Evolutionary conservation across 2,329 filamentous ascomycete species (phyloP), one percentile per base, ranked within the genome.

Genomic region (Fusarium sp.): DNA sequence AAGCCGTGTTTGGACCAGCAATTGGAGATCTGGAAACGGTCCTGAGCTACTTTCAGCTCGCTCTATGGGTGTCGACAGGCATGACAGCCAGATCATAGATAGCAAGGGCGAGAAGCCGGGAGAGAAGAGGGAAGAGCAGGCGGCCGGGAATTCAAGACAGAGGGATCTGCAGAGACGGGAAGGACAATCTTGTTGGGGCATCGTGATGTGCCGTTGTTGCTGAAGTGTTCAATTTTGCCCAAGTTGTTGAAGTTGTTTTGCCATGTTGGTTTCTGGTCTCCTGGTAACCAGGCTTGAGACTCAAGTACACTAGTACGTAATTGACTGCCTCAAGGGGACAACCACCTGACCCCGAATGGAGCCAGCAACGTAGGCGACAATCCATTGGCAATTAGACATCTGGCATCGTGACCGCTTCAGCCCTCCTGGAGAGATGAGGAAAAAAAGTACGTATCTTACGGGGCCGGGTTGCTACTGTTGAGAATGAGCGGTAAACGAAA

Each of bases 361-460:
- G 71, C 72, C 75, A 63, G 54, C 48, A 78, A 69, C 34, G 52
- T 65, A 58, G 62, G 68, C 62, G 60, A 68, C 41, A 66, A 64
- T 66, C 74, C 70, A 78, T 70, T 72, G 70, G 76, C 67, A 77
- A 77, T 77, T 78, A 78, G 77, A 76, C 67, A 78, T 74, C 66
- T 70, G 74, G 66, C 76, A 78, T 77, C 76, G 76, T 78, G 76
- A 78, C 74, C 71, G 58, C 43, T 67, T 66, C 74, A 78, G 63
- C 64, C 66, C 37, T 58, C 64, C 54, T 70, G 37, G 25, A 60
- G 52, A 58, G 57, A 60, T 71, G 52, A 54, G 50, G 20, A 27
- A 30, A 32, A 52, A 56, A 54, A 35, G 67, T 73, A 73, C 70
- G 70, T 68, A 68, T 67, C 56, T 68, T 68, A 67, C 59, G 20